Base-by-base conservation (phyloP, 352 stramenopile genomes). In the Phytophthora pini region DNA sequence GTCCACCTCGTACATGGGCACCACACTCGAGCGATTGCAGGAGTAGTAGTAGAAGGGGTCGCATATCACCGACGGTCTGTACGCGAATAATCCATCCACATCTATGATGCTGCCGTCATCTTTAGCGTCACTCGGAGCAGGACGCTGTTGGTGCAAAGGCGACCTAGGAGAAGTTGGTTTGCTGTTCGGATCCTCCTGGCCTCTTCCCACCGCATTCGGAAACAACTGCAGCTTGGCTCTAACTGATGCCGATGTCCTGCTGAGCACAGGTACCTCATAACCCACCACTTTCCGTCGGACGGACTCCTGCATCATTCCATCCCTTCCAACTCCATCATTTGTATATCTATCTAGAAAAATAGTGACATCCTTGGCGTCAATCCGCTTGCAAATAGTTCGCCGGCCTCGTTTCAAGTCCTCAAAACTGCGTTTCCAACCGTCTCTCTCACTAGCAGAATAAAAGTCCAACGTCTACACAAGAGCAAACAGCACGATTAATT, bases 321-420 rank as follows among this genome's bases (percentile, higher is more conserved):
- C 36, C 17, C 73, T 86, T 17, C 60, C 29, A 38, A 74, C 70
- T 4, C 69, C 68, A 13, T 90, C 79, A 56, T 70, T 89, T 3
- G 79, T 91, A 61, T 94, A 95, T 27, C 88, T 74, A 71, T 95
- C 88, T 1, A 95, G 55, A 41, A 95, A 95, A 45, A 94, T 90
- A 1, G 88, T 94, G 20, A 95, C 53, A 44, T 95, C 88, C 43
- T 88, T 90, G 4, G 75, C 81, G 26, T 94, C 86, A 46, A 93
- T 80, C 4, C 74, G 51, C 76, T 90, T 92, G 59, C 73, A 85
- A 52, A 92, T 87, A 2, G 64, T 54, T 72, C 88, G 81, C 11
- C 62, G 52, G 3, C 54, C 41, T 36, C 72, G 74, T 38, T 88
- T 72, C 0, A 86, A 76, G 20, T 95, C 84, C 47, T 85, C 82